Evolutionary conservation across 1,284 basidiomycete genomes (phyloP), one percentile per base, ranked within the genome.

Genomic region (Gymnopus androsaceus): DNA sequence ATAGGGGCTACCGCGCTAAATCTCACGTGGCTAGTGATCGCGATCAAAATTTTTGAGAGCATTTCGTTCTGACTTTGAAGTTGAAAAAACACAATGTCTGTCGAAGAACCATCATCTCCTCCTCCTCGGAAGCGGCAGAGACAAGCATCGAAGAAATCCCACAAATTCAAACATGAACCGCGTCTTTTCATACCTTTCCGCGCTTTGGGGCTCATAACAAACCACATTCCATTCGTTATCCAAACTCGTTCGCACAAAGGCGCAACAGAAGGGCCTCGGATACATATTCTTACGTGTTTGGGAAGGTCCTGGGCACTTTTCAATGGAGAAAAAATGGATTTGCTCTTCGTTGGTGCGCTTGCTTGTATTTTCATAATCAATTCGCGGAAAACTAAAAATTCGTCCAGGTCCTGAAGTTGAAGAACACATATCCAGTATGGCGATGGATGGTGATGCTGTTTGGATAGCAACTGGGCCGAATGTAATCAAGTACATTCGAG

Each of bases 261-360:
- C 31, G 87, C 92, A 7, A 85, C 89, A 0, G 89, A 91, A 44
- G 90, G 88, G 1, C 92, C 93, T 1, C 81, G 83, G 46, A 77
- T 94, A 57, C 88, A 94, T 63, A 78, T 99, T 47, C 75, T 98
- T 40, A 97, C 95, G 12, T 95, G 92, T 64, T 72, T 98, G 4
- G 96, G 96, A 14, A 84, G 81, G 60, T 87, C 91, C 63, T 99
- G 96, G 96, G 91, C 94, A 19, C 80, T 98, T 72, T 99, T 96
- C 96, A 94, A 98, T 67, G 94, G 94, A 12, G 91, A 87, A 31
- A 92, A 89, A 72, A 95, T 99, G 91, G 84, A 82, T 15, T 75
- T 99, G 46, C 78, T 98, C 45, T 98, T 99, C 69, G 94, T 97
- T 58, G 94, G 95, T 90, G 69, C 75, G 92, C 75, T 61, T 57